phyloP scores from a whole-genome alignment of 345 rosid species.

The Turritis glabra region DNA sequence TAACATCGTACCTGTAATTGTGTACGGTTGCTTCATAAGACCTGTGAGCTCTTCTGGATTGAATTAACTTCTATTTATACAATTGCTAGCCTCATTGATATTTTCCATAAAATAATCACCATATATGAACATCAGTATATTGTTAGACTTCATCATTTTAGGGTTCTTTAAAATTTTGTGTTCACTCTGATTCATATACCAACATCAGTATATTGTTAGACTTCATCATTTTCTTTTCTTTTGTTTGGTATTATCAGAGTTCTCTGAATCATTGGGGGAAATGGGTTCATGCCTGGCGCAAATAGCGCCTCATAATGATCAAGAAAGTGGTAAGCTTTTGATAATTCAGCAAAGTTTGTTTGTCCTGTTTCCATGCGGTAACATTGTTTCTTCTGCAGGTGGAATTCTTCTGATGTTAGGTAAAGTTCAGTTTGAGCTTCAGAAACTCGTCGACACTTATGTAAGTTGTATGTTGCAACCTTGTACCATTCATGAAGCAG shows the following conservation, averaged over 20 bases:
- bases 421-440: conserved; percentile 84
- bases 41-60: background rate
- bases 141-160: no score
- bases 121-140: no score
- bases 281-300: conserved; percentile 93
- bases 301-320: conserved; percentile 68
- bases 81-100: background rate
- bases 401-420: conserved; percentile 67
- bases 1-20: background rate
- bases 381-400: conserved; percentile 51
- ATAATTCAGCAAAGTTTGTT: background rate
- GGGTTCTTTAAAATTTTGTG: background rate
- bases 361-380: conserved; percentile 1
- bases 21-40: background rate
- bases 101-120: background rate
- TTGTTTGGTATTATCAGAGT: conserved; percentile 55
- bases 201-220: background rate
- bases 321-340: conserved; percentile 66
- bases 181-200: background rate
- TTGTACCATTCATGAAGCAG: conserved; percentile 3
- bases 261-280: conserved; percentile 91
- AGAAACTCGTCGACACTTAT: conserved; percentile 81
- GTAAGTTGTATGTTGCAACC: conserved; percentile 56
- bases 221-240: background rate
- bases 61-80: background rate